Percentiles rank a stretch among this genome's conserved stretches.
Conservation (phyloP, 352 stramenopile genomes). For the Pythium guiyangense region DNA sequence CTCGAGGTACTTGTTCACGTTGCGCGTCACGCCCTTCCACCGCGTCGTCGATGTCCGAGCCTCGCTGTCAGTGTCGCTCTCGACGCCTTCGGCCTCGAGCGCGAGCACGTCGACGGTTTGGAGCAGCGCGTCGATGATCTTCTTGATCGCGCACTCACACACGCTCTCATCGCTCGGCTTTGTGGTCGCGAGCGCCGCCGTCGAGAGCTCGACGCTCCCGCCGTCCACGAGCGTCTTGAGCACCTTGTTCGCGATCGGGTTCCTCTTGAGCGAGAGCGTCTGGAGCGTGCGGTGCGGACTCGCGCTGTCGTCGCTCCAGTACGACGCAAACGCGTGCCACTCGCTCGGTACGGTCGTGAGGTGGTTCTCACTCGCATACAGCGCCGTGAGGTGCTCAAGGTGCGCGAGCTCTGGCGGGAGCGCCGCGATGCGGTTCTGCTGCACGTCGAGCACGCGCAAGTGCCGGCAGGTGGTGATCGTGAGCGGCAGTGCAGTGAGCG, state of each 20-base stretch:
- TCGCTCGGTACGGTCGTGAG: conserved; percentile 34
- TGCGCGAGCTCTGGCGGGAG: conserved; percentile 23
- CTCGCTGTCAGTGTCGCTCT: conserved; percentile 4
- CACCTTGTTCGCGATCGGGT: conserved; percentile 32
- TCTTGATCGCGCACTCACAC: conserved; percentile 42
- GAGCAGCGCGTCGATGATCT: conserved; percentile 42
- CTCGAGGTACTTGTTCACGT: conserved; percentile 43
- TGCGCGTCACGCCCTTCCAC: conserved; percentile 44
- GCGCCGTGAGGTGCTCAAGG: conserved; percentile 25
- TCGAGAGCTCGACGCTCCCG: conserved; percentile 2
- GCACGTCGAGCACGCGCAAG: conserved; percentile 38
- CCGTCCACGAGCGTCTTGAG: conserved; percentile 36
- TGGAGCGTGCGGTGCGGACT: conserved; percentile 22
- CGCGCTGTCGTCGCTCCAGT: conserved; percentile 7
- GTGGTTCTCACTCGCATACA: conserved; percentile 52
- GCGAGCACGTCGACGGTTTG: conserved; percentile 16
- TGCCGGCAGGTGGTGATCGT: conserved; percentile 24
- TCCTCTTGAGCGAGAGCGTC: conserved; percentile 38
- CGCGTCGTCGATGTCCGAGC: not conserved
- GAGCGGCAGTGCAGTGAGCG: conserved; percentile 23
- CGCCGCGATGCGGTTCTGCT: conserved; percentile 38
- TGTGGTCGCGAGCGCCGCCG: not conserved
- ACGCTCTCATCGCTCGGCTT: conserved; percentile 18
- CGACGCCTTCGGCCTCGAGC: conserved; percentile 1
- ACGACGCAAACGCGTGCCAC: conserved; percentile 38